Percentiles rank a stretch among this genome's conserved stretches.
These are phyloP conservation scores for Lipomyces sp. DNA, from an alignment of 805 yeast genomes.

Conservation along the genomic window DNA sequence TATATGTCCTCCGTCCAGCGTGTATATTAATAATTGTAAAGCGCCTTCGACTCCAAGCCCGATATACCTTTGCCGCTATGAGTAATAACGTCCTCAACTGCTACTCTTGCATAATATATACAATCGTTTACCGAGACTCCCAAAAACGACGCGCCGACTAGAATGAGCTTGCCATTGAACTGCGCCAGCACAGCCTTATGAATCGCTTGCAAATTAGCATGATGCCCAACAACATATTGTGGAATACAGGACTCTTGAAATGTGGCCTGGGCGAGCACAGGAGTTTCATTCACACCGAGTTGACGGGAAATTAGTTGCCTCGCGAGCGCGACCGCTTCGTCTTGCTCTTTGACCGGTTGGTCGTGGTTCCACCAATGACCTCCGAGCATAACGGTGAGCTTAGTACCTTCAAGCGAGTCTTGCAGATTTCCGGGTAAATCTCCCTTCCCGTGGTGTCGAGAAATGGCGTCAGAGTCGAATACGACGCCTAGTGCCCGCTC, in stretches of 20 bases:
- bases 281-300: conserved; percentile 46
- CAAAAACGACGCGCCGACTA: conserved; percentile 33
- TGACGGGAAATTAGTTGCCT: conserved; percentile 50
- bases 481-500: conserved; percentile 80
- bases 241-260: conserved; percentile 71
- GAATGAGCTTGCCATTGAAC: conserved; percentile 28
- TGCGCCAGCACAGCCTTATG: conserved; percentile 19
- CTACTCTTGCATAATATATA: conserved; percentile 28
- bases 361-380: conserved; percentile 62
- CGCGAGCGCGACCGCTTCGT: conserved; percentile 44
- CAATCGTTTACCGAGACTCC: conserved; percentile 36
- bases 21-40: background rate
- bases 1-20: background rate
- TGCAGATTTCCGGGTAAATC: conserved; percentile 18
- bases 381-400: conserved; percentile 88
- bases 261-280: conserved; percentile 47
- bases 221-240: conserved; percentile 53
- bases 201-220: conserved; percentile 22
- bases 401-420: conserved; percentile 55
- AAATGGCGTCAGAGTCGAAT: conserved; percentile 73
- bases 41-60: conserved; percentile 25
- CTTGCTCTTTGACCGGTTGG: conserved; percentile 40
- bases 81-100: conserved; percentile 30
- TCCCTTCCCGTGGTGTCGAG: conserved; percentile 21
- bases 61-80: conserved; percentile 23